Conservation (phyloP, 139 green algal genomes). For the Volvox africanus region DNA sequence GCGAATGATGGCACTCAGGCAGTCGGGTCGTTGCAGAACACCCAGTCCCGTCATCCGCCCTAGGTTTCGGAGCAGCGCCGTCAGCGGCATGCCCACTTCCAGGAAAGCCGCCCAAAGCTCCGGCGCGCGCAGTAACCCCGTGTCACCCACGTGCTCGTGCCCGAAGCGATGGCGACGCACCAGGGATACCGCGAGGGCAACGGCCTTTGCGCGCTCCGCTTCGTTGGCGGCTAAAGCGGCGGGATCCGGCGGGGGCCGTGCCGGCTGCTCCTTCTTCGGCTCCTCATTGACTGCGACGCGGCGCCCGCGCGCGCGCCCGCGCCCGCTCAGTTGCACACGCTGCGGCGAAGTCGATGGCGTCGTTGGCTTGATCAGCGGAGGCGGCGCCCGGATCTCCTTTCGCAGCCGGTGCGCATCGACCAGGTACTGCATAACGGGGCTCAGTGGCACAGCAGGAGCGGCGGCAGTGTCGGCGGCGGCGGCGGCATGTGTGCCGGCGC, state of each 20-base stretch:
- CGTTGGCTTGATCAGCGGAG: background rate
- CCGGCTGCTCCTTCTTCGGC: background rate
- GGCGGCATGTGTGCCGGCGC: background rate
- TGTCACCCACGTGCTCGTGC: conserved; percentile 50
- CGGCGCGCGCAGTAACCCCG: background rate
- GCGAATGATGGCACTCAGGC: background rate
- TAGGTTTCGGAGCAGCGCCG: conserved; percentile 42
- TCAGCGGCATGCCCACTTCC: conserved; percentile 41
- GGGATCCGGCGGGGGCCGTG: background rate
- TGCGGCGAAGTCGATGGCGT: background rate
- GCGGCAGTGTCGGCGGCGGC: background rate
- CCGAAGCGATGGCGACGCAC: conserved; percentile 47
- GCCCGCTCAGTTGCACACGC: background rate
- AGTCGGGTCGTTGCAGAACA: background rate
- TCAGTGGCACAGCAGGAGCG: background rate
- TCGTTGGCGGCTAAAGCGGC: background rate
- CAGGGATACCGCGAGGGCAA: background rate
- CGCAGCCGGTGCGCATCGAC: conserved; percentile 25
- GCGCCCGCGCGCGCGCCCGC: too few species aligned
- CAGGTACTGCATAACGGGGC: conserved; percentile 38
- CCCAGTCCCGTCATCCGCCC: conserved; percentile 31
- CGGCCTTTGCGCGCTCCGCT: background rate
- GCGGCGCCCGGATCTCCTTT: conserved; percentile 29
- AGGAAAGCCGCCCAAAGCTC: conserved; percentile 36
- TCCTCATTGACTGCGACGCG: background rate